phyloP scores from a whole-genome alignment of 139 green algal species.

The Volvox reticuliferus region DNA sequence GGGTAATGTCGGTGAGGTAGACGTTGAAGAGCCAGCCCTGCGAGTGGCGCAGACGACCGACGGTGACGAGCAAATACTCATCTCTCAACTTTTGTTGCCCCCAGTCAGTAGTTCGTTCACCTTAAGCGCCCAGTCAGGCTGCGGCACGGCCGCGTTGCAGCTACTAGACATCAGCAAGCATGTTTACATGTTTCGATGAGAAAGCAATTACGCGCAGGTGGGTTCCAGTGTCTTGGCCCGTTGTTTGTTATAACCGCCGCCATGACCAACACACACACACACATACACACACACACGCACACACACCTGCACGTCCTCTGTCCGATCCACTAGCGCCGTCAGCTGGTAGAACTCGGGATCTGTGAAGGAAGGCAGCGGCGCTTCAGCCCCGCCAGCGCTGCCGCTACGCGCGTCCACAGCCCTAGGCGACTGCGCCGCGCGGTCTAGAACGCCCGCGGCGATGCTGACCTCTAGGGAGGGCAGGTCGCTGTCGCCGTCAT shows the following conservation, averaged over 20 bases:
- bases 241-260: too few species aligned
- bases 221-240: too few species aligned
- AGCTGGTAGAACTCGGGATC: conserved; percentile 28
- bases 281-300: too few species aligned
- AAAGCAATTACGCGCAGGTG: too few species aligned
- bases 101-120: too few species aligned
- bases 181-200: too few species aligned
- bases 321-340: conserved; percentile 24
- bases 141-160: background rate
- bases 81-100: too few species aligned
- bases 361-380: background rate
- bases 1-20: conserved; percentile 43
- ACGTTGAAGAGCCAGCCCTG: conserved; percentile 56
- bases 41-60: background rate
- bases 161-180: too few species aligned
- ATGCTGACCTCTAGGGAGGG: conserved; percentile 18
- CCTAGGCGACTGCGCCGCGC: background rate
- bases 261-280: too few species aligned
- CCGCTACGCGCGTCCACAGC: background rate
- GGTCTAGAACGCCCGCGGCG: conserved; percentile 4
- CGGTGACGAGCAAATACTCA: background rate
- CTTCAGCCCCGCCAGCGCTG: background rate
- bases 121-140: background rate
- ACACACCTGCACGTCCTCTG: conserved; percentile 23
- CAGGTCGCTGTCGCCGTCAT: background rate